Evolutionary conservation across 1,284 basidiomycete genomes (phyloP), one percentile per base, ranked within the genome.

Genomic region (Vanrija sp.): DNA sequence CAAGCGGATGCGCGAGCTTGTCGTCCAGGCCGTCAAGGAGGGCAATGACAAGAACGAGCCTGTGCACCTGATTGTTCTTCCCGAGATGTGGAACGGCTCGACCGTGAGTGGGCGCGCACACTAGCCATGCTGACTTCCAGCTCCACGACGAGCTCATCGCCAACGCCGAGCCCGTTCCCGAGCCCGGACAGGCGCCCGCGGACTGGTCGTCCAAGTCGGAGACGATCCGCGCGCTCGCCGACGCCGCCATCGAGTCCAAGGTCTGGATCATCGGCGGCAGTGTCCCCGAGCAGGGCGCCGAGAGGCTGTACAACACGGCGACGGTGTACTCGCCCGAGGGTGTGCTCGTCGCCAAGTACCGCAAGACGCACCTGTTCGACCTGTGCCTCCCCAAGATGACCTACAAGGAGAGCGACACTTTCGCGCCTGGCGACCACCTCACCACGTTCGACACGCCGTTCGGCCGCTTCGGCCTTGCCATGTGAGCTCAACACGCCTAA

Each of bases 321-420:
- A 90, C 86, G 2, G 89, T 91, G 6, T 93, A 90, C 75, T 85
- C 86, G 55, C 88, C 89, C 0, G 68, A 85, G 73, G 91, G 91
- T 82, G 63, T 10, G 44, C 49, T 94, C 29, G 83, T 95, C 38
- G 85, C 87, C 1, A 83, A 82, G 23, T 89, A 94, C 71, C 84
- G 92, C 55, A 95, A 96, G 73, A 82, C 95, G 1, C 92, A 96
- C 68, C 79, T 96, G 5, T 96, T 96, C 70, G 92, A 96, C 71
- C 94, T 96, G 54, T 89, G 95, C 70, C 91, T 94, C 48, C 90
- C 90, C 16, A 87, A 91, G 73, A 94, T 96, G 74, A 91, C 79
- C 9, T 95, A 96, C 82, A 91, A 91, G 79, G 91, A 87, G 56
- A 62, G 75, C 62, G 53, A 26, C 42, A 45, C 49, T 26, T 61